Evolutionary conservation across 805 yeast species (phyloP).

Genomic region (Saturnispora zaruensis): DNA sequence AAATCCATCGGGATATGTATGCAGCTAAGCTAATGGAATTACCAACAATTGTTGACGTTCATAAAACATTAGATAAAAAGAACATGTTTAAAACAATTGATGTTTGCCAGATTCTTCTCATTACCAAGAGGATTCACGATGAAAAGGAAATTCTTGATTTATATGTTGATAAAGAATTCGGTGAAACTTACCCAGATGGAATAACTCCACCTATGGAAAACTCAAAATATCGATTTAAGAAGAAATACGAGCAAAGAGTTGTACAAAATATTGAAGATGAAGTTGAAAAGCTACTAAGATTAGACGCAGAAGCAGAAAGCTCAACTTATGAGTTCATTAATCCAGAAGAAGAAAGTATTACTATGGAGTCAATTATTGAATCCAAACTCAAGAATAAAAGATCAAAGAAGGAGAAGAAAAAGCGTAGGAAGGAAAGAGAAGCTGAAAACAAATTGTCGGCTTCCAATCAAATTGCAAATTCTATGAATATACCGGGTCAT

Average conservation of each 20-base stretch:
- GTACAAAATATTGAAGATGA: slow-evolving; percentile 70
- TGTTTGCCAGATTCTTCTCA: slow-evolving; percentile 75
- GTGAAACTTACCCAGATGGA: slow-evolving; percentile 60
- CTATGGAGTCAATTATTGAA: slow-evolving; percentile 32
- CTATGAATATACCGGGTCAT: slow-evolving; percentile 16
- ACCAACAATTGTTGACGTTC: slow-evolving; percentile 81
- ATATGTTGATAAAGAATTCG: slow-evolving; percentile 32
- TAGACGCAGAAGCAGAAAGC: slow-evolving; percentile 81
- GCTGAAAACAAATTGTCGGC: not conserved
- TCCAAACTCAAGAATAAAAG: slow-evolving; percentile 15
- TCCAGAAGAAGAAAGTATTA: slow-evolving; percentile 13
- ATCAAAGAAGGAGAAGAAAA: slow-evolving; percentile 20
- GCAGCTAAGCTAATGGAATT: slow-evolving; percentile 82
- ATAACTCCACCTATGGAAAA: slow-evolving; percentile 72
- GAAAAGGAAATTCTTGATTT: slow-evolving; percentile 41
- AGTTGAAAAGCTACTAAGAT: slow-evolving; percentile 64
- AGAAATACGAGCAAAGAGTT: slow-evolving; percentile 58
- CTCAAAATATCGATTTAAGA: slow-evolving; percentile 63
- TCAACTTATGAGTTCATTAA: slow-evolving; percentile 69
- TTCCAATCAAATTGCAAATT: slow-evolving; percentile 4
- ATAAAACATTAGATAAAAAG: slow-evolving; percentile 82
- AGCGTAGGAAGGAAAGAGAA: slow-evolving; percentile 13
- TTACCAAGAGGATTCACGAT: slow-evolving; percentile 42
- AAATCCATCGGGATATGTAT: slow-evolving; percentile 59
- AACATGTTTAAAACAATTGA: slow-evolving; percentile 83